phyloP scores from a whole-genome alignment of 1,139 yeast species.

The Yamadazyma epiphylla region DNA sequence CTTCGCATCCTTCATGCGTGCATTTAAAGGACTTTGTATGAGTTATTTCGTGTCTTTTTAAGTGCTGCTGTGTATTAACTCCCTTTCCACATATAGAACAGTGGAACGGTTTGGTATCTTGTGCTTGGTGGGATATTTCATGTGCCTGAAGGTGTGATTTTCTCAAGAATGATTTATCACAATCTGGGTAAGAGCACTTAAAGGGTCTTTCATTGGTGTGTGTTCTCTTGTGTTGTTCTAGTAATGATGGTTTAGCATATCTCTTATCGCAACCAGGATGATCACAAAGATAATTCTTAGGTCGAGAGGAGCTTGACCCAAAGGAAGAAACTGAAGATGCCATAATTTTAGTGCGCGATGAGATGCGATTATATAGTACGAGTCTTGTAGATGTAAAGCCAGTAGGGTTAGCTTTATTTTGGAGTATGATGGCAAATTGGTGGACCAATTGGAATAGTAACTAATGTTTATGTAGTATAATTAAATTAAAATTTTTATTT shows the following conservation, averaged over 20 bases:
- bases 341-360: too few relatives aligned
- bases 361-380: too few relatives aligned
- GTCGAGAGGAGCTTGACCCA: constrained; percentile 21
- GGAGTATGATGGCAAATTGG: too few relatives aligned
- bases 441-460: too few relatives aligned
- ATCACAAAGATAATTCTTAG: constrained; percentile 59
- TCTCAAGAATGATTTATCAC: constrained; percentile 66
- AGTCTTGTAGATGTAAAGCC: too few relatives aligned
- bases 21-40: constrained; percentile 73
- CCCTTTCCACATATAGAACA: constrained; percentile 84
- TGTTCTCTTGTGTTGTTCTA: constrained; percentile 75
- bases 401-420: too few relatives aligned
- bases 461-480: too few relatives aligned
- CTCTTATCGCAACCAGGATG: constrained; percentile 68
- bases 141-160: constrained; percentile 77
- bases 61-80: constrained; percentile 75
- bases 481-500: too few relatives aligned
- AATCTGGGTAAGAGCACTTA: constrained; percentile 49
- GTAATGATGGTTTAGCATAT: constrained; percentile 74
- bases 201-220: constrained; percentile 83
- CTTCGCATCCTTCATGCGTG: constrained; percentile 56
- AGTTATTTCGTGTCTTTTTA: constrained; percentile 74
- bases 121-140: constrained; percentile 52
- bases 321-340: background rate
- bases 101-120: constrained; percentile 63